Conservation (phyloP, 1,284 basidiomycete species). For the Pyrrhoderma noxium region DNA sequence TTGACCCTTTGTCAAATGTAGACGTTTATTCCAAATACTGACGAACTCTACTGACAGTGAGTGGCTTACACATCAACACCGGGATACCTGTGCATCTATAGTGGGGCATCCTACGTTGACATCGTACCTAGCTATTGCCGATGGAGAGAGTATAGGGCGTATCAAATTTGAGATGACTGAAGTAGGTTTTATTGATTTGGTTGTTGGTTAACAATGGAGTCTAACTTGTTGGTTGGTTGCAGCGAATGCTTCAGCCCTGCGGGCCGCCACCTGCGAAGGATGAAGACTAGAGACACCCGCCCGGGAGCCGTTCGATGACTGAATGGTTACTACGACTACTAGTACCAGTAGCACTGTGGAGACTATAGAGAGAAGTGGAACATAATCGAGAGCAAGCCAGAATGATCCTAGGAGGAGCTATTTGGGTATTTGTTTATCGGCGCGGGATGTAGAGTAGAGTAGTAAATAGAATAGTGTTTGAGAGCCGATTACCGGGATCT, state of each 20-base stretch:
- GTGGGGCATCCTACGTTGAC: constrained; percentile 84
- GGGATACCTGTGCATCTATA: constrained; percentile 89
- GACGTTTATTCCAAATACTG: constrained; percentile 1
- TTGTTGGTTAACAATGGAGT: constrained; percentile 2
- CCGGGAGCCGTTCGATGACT: neutral
- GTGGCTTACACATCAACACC: constrained; percentile 96
- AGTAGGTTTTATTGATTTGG: constrained; percentile 53
- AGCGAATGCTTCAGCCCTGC: constrained; percentile 98
- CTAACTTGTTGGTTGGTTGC: constrained; percentile 15
- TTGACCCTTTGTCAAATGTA: neutral
- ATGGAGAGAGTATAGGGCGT: constrained; percentile 85
- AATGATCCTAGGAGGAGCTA: too few species aligned
- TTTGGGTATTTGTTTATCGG: too few species aligned
- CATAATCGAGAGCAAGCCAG: too few species aligned
- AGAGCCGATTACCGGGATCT: neutral
- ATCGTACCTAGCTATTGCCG: constrained; percentile 87
- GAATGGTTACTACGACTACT: too few species aligned
- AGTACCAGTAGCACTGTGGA: too few species aligned
- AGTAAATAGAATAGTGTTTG: too few species aligned
- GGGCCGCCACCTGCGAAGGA: constrained; percentile 92
- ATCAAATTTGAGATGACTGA: constrained; percentile 95
- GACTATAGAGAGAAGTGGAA: too few species aligned
- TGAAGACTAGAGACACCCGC: constrained; percentile 55
- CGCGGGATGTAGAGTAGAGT: too few species aligned
- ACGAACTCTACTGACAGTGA: constrained; percentile 50